Conservation (phyloP, 2,329 filamentous ascomycete genomes). For the Botryotinia convoluta region DNA sequence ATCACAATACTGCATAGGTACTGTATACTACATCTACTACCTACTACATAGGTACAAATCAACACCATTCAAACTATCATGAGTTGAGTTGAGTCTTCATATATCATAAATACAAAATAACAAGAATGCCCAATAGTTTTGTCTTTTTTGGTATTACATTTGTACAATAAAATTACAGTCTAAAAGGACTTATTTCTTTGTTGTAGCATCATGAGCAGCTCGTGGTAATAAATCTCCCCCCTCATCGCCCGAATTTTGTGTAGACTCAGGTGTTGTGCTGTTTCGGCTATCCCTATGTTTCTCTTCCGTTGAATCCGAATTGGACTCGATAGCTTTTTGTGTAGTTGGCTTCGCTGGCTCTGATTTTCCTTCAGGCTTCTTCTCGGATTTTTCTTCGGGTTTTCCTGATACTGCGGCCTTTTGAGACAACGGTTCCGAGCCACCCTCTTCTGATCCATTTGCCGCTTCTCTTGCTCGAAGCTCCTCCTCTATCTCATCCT, state of each 20-base stretch:
- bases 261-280: conserved; percentile 24
- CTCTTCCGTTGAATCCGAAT: neutral
- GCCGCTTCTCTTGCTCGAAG: conserved; percentile 30
- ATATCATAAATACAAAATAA: neutral
- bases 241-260: conserved; percentile 37
- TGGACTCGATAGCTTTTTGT: conserved; percentile 10
- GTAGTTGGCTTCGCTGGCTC: conserved; percentile 11
- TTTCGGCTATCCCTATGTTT: neutral
- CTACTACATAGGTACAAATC: neutral
- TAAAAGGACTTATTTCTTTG: conserved; percentile 24
- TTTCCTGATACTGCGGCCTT: conserved; percentile 10
- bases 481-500: conserved; percentile 50
- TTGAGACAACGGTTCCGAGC: conserved; percentile 7
- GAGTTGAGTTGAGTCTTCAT: neutral
- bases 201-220: conserved; percentile 46
- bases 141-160: conserved; percentile 28
- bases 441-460: conserved; percentile 21
- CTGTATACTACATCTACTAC: neutral
- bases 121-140: neutral
- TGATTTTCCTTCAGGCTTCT: neutral
- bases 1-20: neutral
- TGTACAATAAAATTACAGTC: conserved; percentile 27
- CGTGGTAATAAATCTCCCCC: conserved; percentile 48
- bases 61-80: neutral
- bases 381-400: neutral